Conservation (phyloP, 148 eudicot genomes). For the Cornus kousa region DNA sequence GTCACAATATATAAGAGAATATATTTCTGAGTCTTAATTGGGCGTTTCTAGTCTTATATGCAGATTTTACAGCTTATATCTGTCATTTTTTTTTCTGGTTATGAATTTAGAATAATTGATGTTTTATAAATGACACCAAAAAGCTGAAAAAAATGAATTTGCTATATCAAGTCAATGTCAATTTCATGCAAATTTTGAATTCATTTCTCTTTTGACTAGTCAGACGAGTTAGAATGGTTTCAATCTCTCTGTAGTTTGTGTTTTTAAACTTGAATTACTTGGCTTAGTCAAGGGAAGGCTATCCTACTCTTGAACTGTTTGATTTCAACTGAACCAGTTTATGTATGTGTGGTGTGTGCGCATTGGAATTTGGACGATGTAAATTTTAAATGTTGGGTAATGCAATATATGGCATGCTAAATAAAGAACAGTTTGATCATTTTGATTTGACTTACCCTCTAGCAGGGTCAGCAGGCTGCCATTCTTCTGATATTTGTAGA, state of each 20-base stretch:
- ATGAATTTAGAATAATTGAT: not conserved
- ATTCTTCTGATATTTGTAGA: slow-evolving; percentile 34
- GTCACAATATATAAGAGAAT: not conserved
- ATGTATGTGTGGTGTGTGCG: not conserved
- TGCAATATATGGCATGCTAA: no score
- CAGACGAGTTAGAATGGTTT: not conserved
- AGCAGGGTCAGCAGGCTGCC: slow-evolving; percentile 35
- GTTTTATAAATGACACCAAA: not conserved
- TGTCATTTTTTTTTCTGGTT: not conserved
- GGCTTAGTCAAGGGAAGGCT: not conserved
- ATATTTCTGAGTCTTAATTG: not conserved
- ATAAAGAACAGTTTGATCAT: no score
- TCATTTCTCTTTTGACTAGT: not conserved
- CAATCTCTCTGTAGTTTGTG: no score
- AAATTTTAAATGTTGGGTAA: not conserved
- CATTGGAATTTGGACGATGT: not conserved
- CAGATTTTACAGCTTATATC: no score
- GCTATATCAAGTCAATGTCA: not conserved
- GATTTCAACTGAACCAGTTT: not conserved
- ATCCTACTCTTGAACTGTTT: not conserved
- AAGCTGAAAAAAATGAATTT: not conserved
- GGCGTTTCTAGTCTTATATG: no score
- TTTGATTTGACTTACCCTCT: slow-evolving; percentile 22
- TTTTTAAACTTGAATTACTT: no score
- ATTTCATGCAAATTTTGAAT: not conserved